Percentiles rank a stretch among this genome's conserved stretches.
Evolutionary conservation across 208 protist genomes (phyloP).

Genomic region (Leishmania turanica): DNA sequence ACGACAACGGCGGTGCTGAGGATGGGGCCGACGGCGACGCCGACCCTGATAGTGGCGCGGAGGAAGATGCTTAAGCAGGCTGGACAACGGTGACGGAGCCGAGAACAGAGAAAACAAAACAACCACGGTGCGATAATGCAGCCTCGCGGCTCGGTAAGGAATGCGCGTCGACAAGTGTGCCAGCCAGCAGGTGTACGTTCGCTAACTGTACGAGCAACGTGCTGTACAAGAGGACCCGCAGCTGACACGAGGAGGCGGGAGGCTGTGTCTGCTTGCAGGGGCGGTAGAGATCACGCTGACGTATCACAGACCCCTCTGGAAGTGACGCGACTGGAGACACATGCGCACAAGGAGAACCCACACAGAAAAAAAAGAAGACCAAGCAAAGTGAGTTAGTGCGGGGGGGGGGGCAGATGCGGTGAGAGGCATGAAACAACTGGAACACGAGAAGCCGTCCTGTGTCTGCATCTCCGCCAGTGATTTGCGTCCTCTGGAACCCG

Average conservation of each 20-base stretch:
- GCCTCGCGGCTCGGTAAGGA: not conserved
- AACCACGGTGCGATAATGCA: not conserved
- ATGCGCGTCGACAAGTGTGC: not conserved
- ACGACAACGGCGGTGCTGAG: not conserved
- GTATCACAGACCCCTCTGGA: not conserved
- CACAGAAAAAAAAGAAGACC: too few species aligned
- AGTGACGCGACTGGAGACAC: not conserved
- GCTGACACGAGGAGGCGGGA: not conserved
- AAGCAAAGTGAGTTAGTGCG: not conserved
- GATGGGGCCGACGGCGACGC: not conserved
- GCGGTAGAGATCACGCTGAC: not conserved
- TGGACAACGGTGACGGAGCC: not conserved
- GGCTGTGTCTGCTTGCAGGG: not conserved
- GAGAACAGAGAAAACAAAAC: not conserved
- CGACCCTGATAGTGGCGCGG: constrained; percentile 1
- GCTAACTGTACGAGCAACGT: not conserved
- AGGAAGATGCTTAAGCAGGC: constrained; percentile 26
- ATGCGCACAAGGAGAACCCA: not conserved
- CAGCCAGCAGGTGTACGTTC: too few species aligned
- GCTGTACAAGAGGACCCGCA: not conserved
- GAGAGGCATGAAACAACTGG: not conserved
- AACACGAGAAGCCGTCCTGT: not conserved
- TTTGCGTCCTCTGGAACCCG: too few species aligned
- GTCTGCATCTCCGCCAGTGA: not conserved
- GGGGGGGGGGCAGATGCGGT: not conserved